Conservation (phyloP, 225 moss, liverwort and hornwort genomes). For the Neckera pumila region DNA sequence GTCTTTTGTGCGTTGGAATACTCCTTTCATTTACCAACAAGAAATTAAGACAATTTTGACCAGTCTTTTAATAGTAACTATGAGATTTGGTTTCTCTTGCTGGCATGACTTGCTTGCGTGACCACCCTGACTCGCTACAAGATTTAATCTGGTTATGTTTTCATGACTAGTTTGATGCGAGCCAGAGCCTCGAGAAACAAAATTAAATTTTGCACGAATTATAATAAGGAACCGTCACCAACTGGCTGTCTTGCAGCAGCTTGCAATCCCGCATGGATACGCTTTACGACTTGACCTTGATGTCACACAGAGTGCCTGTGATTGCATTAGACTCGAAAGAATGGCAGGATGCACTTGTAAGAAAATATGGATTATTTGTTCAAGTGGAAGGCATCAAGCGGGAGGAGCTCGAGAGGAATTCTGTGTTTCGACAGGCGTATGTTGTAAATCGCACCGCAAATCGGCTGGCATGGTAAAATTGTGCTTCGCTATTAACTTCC, state of each 20-base stretch:
- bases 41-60: too few species aligned
- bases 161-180: neutral
- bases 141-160: neutral
- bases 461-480: slow-evolving; percentile 33
- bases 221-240: neutral
- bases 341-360: slow-evolving; percentile 15
- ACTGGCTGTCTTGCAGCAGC: slow-evolving; percentile 13
- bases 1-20: too few species aligned
- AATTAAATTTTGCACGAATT: neutral
- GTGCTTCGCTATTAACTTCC: neutral
- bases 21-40: too few species aligned
- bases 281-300: slow-evolving; percentile 29
- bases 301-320: slow-evolving; percentile 34
- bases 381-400: slow-evolving; percentile 18
- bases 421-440: neutral
- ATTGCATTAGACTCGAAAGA: slow-evolving; percentile 20
- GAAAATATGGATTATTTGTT: neutral
- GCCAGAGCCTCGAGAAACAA: neutral
- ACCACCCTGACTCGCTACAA: neutral
- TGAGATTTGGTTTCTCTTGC: neutral
- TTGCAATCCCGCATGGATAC: slow-evolving; percentile 1
- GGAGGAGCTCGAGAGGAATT: neutral
- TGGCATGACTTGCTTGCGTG: neutral
- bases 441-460: slow-evolving; percentile 34
- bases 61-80: too few species aligned